A percentile compares a stretch with the other conserved stretches of the same genome.
These are phyloP conservation scores for Nemania diffusa DNA, from an alignment of 2,329 filamentous ascomycete genomes.

Conservation along the genomic window DNA sequence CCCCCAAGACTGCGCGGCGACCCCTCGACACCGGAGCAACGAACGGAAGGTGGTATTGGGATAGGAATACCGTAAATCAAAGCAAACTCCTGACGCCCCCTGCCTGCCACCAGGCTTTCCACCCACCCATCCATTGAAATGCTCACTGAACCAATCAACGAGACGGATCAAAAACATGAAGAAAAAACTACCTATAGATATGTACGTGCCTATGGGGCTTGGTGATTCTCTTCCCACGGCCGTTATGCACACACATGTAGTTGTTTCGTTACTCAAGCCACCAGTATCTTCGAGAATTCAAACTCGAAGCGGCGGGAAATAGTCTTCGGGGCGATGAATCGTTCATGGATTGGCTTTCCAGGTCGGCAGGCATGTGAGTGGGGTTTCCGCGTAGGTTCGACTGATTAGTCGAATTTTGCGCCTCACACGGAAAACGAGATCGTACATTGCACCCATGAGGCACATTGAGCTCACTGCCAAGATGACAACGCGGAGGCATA, in stretches of 20 bases:
- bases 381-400: not conserved
- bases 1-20: not conserved
- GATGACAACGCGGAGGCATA: not conserved
- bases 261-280: slow-evolving; percentile 17
- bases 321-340: slow-evolving; percentile 1
- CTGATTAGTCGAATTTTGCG: not conserved
- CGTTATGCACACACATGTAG: not conserved
- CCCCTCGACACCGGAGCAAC: not conserved
- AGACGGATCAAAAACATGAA: slow-evolving; percentile 16
- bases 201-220: not conserved
- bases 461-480: not conserved
- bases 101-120: slow-evolving; percentile 11
- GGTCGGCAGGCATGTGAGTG: not conserved
- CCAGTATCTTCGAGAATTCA: slow-evolving; percentile 1
- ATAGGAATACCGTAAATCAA: slow-evolving; percentile 21
- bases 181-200: slow-evolving; percentile 13
- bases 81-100: slow-evolving; percentile 21
- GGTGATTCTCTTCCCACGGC: not conserved
- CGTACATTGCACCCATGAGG: not conserved
- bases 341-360: not conserved
- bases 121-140: slow-evolving; percentile 25
- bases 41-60: slow-evolving; percentile 2
- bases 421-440: not conserved
- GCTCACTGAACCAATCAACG: slow-evolving; percentile 9
- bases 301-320: not conserved